Evolutionary conservation across 2,329 filamentous ascomycete genomes (phyloP), one percentile per base, ranked within the genome.

Genomic region (Lizonia empirigonia): DNA sequence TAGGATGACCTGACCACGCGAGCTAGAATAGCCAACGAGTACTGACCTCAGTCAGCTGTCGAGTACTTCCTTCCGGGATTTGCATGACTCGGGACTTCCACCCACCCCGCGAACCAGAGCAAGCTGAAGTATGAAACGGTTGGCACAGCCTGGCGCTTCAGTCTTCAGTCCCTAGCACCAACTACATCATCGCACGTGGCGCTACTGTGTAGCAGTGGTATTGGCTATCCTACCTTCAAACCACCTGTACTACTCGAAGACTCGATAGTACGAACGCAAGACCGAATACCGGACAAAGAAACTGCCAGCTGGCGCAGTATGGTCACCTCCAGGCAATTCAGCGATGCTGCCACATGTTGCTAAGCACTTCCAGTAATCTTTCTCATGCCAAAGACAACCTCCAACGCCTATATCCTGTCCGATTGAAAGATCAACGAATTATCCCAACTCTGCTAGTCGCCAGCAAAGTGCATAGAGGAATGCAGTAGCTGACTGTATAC

Each of bases 101-200:
- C 15, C 19, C 16, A 5, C 16, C 36, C 35, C n/a, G 18, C 13
- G 19, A n/a, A 7, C 15, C 23, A 19, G 22, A 20, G 40, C 16
- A 26, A 23, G 27, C 37, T n/a, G 4, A 15, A 19, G 3, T n/a
- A 3, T 20, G 32, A 13, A 7, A 15, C 13, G 6, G 5, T 16
- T 24, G n/a, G 30, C 37, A 46, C 26, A 9, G 30, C 23, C 20
- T n/a, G 9, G 7, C 19, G 35, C 26, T 12, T 15, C 19, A n/a
- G 10, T 13, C 2, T 29, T 23, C 7, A 19, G 16, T 27, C 7
- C 24, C 36, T 32, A 12, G 38, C 32, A 40, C 40, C 50, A 55
- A 49, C 36, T 22, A 40, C 35, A 34, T 38, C 32, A 42, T 40
- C 7, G 50, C 52, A 58, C 50, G 46, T 60, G 59, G 49, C 45